phyloP scores from a whole-genome alignment of 139 green algal species.

The Dunaliella sp. region DNA sequence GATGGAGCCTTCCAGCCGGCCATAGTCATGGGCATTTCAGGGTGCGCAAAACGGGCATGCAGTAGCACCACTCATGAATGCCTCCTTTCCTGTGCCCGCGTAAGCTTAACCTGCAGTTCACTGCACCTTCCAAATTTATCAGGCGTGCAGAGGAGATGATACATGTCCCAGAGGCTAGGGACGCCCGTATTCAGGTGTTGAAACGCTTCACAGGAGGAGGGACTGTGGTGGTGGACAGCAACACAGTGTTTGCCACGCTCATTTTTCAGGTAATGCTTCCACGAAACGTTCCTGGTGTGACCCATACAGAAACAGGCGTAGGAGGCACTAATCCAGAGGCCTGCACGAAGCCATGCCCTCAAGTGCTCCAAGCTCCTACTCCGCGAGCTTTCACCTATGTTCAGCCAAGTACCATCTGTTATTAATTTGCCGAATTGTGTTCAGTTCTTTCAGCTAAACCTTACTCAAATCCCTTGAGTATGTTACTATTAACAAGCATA shows the following conservation, averaged over 20 bases:
- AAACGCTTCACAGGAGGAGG: conserved; percentile 91
- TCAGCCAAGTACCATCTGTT: neutral
- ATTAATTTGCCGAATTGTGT: too few relatives aligned
- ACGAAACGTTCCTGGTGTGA: conserved; percentile 12
- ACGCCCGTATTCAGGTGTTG: conserved; percentile 64
- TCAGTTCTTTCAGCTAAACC: too few relatives aligned
- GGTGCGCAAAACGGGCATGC: too few relatives aligned
- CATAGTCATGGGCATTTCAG: conserved; percentile 91
- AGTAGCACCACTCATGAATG: neutral
- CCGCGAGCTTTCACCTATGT: neutral
- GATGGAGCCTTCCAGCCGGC: conserved; percentile 65
- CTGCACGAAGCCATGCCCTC: conserved; percentile 29
- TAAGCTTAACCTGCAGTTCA: too few relatives aligned
- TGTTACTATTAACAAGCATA: too few relatives aligned
- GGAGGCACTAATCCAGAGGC: too few relatives aligned
- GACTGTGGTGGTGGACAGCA: conserved; percentile 91
- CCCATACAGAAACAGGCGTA: too few relatives aligned
- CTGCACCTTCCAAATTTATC: neutral
- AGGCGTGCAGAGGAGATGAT: conserved; percentile 81
- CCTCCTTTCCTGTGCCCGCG: too few relatives aligned
- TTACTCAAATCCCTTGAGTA: too few relatives aligned
- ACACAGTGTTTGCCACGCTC: conserved; percentile 78
- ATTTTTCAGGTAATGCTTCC: conserved; percentile 45
- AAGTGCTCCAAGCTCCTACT: neutral
- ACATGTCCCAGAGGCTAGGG: conserved; percentile 49